Base-by-base conservation (phyloP, 2,329 filamentous ascomycete genomes). In the Fusarium nygamai region DNA sequence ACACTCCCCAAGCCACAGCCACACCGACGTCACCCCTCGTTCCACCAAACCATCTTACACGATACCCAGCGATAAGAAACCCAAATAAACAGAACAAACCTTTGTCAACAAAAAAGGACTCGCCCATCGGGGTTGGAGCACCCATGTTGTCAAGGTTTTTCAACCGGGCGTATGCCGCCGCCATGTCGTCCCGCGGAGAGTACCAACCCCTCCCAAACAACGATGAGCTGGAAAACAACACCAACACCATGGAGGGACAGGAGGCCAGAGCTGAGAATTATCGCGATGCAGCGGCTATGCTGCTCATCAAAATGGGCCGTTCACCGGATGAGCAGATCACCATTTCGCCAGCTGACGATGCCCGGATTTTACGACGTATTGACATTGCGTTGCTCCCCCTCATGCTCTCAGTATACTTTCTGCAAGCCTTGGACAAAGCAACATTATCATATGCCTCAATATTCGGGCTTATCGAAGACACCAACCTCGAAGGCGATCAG, bases 391-490 rank as follows among this genome's bases (percentile, higher is more conserved):
- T 86, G 31, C 80, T 86, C 13, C 80, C 83, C 3, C 78, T 86
- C 58, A 87, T 92, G 65, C 82, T 92, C 17, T 84, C 85, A 12
- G 88, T 91, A 27, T 92, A 92, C 80, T 91, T 90, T 76, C 84
- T 92, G 1, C 90, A 92, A 72, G 87, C 86, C 17, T 83, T 92
- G 11, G 90, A 92, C 82, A 92, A 92, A 79, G 87, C 89, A 0
- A 90, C 89, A 0, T 83, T 92, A 82, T 83, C 81, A 5, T 92
- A 92, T 75, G 89, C 89, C 6, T 91, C 90, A 0, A 88, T 92
- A 17, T 92, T 92, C 73, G 90, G 90, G 6, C 83, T 92, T 17
- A 86, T 90, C 38, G 83, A 90, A 59, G 88, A 91, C 77, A 87
- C 89, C 1, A 78, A 86, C 46, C 86, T 92, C 4, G 81, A 86